Percentiles rank a stretch among this genome's conserved stretches.
phyloP scores from a whole-genome alignment of 306 rosid species.

The Alnus rubra region DNA sequence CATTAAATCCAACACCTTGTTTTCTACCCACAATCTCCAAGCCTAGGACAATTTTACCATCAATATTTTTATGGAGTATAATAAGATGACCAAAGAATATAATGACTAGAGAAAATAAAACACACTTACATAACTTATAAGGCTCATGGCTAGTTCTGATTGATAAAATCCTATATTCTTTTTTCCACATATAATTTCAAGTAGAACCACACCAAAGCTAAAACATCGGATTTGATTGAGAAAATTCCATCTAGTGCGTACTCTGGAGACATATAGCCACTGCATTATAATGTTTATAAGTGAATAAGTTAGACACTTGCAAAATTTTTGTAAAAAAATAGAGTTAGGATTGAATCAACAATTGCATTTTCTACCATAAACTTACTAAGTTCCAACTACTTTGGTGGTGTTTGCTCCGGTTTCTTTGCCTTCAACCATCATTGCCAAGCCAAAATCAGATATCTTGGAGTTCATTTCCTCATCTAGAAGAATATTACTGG shows the following conservation, averaged over 20 bases:
- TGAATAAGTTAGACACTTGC: not conserved
- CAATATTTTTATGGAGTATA: not conserved
- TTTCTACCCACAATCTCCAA: slow-evolving; percentile 51
- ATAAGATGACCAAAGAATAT: not conserved
- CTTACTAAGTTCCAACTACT: slow-evolving; percentile 23
- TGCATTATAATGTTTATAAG: not conserved
- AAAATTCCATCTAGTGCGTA: slow-evolving; percentile 49
- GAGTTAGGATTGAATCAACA: not conserved
- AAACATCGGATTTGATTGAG: slow-evolving; percentile 52
- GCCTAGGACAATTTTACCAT: slow-evolving; percentile 25
- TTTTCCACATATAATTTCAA: slow-evolving; percentile 58
- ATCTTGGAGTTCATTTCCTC: slow-evolving; percentile 41
- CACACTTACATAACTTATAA: slow-evolving; percentile 48
- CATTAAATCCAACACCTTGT: slow-evolving; percentile 44
- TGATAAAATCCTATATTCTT: slow-evolving; percentile 44
- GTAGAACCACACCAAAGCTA: slow-evolving; percentile 57
- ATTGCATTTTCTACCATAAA: too few relatives aligned
- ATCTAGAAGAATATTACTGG: slow-evolving; percentile 38
- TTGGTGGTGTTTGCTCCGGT: slow-evolving; percentile 29
- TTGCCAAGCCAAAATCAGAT: slow-evolving; percentile 40
- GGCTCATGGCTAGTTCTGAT: slow-evolving; percentile 36
- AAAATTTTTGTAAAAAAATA: too few relatives aligned
- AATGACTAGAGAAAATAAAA: not conserved
- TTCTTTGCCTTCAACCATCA: slow-evolving; percentile 36
- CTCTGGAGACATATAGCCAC: slow-evolving; percentile 60